Conservation (phyloP, 1,284 basidiomycete genomes). For the Moesziomyces sp. region DNA sequence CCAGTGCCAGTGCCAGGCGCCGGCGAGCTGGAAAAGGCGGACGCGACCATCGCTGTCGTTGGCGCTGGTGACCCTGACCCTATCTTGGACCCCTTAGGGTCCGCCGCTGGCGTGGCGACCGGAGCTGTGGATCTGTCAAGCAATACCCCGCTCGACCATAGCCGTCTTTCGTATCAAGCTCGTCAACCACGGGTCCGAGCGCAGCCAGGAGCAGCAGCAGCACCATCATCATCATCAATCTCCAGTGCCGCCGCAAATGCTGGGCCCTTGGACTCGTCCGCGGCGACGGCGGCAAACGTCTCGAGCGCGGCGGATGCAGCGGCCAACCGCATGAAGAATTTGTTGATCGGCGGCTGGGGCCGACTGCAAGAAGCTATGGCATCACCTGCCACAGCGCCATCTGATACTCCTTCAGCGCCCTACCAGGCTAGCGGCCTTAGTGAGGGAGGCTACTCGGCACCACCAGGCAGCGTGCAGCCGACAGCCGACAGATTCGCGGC, state of each 20-base stretch:
- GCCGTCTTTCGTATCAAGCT: conserved; percentile 24
- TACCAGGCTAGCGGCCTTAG: conserved; percentile 7
- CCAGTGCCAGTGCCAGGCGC: conserved; percentile 9
- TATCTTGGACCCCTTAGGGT: conserved; percentile 28
- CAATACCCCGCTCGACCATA: conserved; percentile 26
- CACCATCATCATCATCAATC: background rate
- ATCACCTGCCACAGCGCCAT: conserved; percentile 22
- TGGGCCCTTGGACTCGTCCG: conserved; percentile 7
- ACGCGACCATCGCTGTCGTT: conserved; percentile 28
- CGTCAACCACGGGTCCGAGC: conserved; percentile 20
- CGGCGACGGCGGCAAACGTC: conserved; percentile 25
- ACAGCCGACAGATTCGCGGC: background rate
- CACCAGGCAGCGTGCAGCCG: background rate
- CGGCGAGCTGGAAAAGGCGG: conserved; percentile 26
- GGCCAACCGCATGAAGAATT: conserved; percentile 49
- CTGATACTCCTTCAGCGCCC: too few species aligned
- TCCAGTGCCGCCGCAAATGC: conserved; percentile 5
- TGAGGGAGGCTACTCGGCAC: background rate
- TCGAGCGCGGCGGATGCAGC: conserved; percentile 35
- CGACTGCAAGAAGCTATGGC: conserved; percentile 52
- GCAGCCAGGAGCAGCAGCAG: conserved; percentile 3
- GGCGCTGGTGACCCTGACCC: conserved; percentile 38
- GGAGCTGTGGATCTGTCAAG: conserved; percentile 30
- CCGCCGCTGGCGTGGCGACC: conserved; percentile 11
- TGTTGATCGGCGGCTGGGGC: conserved; percentile 54